A percentile compares a stretch with the other conserved stretches of the same genome.
phyloP scores from a whole-genome alignment of 306 rosid species.

The Albizia julibrissin region DNA sequence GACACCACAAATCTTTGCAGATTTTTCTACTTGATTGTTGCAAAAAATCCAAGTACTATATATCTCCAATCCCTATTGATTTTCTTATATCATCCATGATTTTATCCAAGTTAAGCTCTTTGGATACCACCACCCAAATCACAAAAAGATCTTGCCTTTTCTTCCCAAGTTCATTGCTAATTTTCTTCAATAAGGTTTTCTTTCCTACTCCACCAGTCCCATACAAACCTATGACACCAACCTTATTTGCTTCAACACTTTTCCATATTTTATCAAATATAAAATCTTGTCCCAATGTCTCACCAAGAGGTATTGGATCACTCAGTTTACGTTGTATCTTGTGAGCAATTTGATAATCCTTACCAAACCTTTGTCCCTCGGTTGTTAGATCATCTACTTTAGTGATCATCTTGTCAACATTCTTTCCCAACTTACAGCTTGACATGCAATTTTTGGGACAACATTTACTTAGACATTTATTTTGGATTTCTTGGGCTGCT shows the following conservation, averaged over 20 bases:
- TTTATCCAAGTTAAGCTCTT: not conserved
- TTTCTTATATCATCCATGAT: not conserved
- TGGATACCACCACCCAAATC: conserved; percentile 18
- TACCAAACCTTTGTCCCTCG: not conserved
- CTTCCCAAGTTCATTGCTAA: conserved; percentile 7
- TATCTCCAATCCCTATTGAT: conserved; percentile 8
- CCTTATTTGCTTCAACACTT: not conserved
- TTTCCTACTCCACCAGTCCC: conserved; percentile 38
- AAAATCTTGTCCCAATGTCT: not conserved
- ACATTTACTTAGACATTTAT: conserved; percentile 2
- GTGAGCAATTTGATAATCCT: not conserved
- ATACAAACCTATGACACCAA: conserved; percentile 14
- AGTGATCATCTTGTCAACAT: not conserved
- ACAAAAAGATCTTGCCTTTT: not conserved
- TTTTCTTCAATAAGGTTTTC: conserved; percentile 20
- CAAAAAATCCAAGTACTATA: not conserved
- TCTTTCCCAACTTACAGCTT: not conserved
- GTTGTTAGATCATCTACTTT: not conserved
- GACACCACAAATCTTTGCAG: not conserved
- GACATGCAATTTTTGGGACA: conserved; percentile 1
- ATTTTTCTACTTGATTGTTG: not conserved
- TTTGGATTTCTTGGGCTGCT: not conserved
- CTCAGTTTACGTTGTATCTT: too few species aligned
- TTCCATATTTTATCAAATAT: not conserved
- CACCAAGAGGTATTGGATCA: not conserved